Percentiles rank a stretch among this genome's conserved stretches.
phyloP scores from a whole-genome alignment of 1,284 basidiomycete genomes.

The Prillingera fragicola region DNA sequence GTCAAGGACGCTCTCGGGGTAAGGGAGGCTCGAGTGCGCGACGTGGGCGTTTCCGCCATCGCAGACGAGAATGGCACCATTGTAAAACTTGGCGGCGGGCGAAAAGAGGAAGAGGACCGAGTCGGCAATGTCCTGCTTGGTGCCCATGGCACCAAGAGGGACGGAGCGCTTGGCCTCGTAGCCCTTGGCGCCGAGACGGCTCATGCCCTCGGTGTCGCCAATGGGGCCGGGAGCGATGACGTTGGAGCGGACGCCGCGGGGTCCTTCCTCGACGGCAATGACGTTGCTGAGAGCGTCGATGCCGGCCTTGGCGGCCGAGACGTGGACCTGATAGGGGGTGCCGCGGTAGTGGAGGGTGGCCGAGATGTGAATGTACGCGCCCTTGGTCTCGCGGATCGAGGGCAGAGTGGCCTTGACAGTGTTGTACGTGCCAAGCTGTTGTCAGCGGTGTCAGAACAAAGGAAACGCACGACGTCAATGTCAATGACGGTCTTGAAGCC shows the following conservation, averaged over 20 bases:
- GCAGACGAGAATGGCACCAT: constrained; percentile 56
- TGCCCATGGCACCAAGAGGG: constrained; percentile 63
- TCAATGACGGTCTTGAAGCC: constrained; percentile 89
- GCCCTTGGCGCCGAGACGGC: constrained; percentile 58
- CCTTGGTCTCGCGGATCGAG: constrained; percentile 64
- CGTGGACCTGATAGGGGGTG: constrained; percentile 88
- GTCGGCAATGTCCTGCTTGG: constrained; percentile 69
- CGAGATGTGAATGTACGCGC: constrained; percentile 85
- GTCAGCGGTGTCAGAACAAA: background rate
- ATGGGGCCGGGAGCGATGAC: constrained; percentile 78
- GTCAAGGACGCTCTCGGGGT: constrained; percentile 42
- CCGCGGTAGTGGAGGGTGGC: constrained; percentile 86
- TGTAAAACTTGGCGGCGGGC: constrained; percentile 73
- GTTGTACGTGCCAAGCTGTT: constrained; percentile 81
- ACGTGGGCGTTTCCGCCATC: constrained; percentile 46
- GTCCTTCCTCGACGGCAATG: constrained; percentile 88
- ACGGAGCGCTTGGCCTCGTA: constrained; percentile 38
- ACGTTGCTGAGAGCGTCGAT: constrained; percentile 81
- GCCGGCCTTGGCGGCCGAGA: constrained; percentile 90
- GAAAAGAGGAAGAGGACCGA: constrained; percentile 82
- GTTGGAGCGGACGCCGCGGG: constrained; percentile 87
- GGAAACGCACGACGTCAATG: constrained; percentile 68
- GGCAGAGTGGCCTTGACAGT: constrained; percentile 85
- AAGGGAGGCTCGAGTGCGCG: constrained; percentile 30
- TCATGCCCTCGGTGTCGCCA: constrained; percentile 74